These are phyloP conservation scores for Populus davidiana DNA, from an alignment of 345 rosid genomes.

Conservation along the genomic window DNA sequence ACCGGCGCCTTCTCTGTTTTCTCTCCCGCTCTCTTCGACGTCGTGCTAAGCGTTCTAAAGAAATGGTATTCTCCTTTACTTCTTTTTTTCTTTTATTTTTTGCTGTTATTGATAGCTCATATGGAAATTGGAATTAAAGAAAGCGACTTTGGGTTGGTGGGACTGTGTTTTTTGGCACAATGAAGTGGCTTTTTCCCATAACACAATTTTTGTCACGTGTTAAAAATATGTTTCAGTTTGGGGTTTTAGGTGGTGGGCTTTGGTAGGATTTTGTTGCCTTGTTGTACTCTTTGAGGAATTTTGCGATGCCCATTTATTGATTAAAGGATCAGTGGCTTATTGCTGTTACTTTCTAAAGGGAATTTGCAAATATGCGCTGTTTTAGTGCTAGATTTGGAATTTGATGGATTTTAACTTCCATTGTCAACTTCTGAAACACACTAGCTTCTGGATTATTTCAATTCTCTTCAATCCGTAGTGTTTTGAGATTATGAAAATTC, in stretches of 20 bases:
- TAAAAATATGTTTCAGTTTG: neutral
- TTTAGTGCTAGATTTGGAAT: neutral
- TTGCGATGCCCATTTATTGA: neutral
- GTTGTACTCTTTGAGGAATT: neutral
- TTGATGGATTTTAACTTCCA: neutral
- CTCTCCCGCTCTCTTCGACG: conserved; percentile 85
- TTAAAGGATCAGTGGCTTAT: neutral
- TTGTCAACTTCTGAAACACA: neutral
- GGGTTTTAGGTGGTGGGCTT: neutral
- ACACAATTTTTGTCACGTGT: neutral
- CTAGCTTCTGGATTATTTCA: neutral
- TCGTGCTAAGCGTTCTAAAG: conserved; percentile 76
- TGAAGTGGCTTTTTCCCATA: neutral
- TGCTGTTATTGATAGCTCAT: neutral
- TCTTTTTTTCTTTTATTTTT: neutral
- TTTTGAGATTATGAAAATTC: neutral
- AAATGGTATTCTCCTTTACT: conserved; percentile 39
- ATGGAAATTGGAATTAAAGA: neutral
- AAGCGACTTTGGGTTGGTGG: neutral
- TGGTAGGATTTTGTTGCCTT: neutral
- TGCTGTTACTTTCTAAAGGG: neutral
- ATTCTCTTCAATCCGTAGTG: neutral
- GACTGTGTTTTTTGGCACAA: neutral
- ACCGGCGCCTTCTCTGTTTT: conserved; percentile 81
- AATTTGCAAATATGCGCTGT: neutral